phyloP scores from a whole-genome alignment of 2,329 filamentous ascomycete genomes.

The Neonectria neomacrospora region DNA sequence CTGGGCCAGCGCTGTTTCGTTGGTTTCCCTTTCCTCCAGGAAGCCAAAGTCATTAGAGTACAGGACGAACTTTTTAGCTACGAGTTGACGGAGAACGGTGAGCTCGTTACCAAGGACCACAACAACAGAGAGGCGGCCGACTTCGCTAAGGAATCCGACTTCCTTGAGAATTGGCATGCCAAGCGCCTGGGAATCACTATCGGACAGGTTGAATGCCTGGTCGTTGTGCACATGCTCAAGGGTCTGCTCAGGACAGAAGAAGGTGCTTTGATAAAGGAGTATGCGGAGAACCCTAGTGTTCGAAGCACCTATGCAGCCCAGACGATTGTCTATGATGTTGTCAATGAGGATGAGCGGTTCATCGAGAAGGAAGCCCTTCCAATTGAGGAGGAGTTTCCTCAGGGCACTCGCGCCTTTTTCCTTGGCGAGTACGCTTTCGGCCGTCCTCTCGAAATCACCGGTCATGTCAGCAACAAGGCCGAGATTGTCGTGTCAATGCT shows the following conservation, averaged over 20 bases:
- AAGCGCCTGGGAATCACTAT: conserved; percentile 90
- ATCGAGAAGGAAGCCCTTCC: conserved; percentile 89
- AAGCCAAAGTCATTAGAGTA: conserved; percentile 88
- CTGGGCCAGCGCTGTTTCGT: conserved; percentile 89
- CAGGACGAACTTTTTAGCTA: conserved; percentile 96
- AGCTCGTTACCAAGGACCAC: conserved; percentile 77
- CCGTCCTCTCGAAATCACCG: conserved; percentile 83
- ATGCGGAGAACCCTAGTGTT: conserved; percentile 83
- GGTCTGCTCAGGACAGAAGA: conserved; percentile 91
- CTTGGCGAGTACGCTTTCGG: conserved; percentile 94
- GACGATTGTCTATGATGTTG: conserved; percentile 86
- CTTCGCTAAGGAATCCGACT: conserved; percentile 84
- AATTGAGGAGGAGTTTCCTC: conserved; percentile 90
- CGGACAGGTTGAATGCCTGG: conserved; percentile 85
- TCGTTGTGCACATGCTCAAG: conserved; percentile 94
- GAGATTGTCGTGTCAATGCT: conserved; percentile 81
- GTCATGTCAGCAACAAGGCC: conserved; percentile 78
- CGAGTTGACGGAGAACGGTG: conserved; percentile 72
- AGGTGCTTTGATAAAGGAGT: conserved; percentile 92
- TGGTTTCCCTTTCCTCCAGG: conserved; percentile 94
- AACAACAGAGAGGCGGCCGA: conserved; percentile 80
- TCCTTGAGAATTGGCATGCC: conserved; percentile 88
- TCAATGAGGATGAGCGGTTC: conserved; percentile 93
- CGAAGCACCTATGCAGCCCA: conserved; percentile 94
- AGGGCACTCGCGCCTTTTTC: conserved; percentile 87